Evolutionary conservation across 2,329 filamentous ascomycete species (phyloP).

Genomic region (Fusarium sp.): DNA sequence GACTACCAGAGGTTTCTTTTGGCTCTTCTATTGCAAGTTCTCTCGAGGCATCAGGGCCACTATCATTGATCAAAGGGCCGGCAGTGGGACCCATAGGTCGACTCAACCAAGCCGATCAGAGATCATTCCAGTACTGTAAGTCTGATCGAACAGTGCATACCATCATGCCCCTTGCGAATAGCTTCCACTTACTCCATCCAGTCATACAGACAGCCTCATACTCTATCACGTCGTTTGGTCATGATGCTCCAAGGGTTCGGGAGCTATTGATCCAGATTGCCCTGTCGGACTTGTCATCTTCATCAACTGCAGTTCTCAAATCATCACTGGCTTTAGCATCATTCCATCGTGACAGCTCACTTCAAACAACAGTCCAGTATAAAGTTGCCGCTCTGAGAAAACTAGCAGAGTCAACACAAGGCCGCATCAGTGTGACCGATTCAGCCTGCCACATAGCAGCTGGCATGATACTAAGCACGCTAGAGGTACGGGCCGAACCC

Average conservation of each 20-base stretch:
- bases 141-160: too few relatives aligned
- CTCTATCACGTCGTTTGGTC: conserved; percentile 23
- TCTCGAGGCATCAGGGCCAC: fast-evolving
- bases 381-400: conserved; percentile 24
- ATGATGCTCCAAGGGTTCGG: conserved; percentile 10
- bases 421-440: background rate
- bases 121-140: conserved; percentile 33
- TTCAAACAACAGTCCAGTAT: background rate
- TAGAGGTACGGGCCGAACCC: conserved; percentile 3
- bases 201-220: conserved; percentile 24
- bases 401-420: conserved; percentile 2
- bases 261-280: conserved; percentile 28
- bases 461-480: conserved; percentile 26
- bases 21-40: fast-evolving
- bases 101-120: conserved; percentile 32
- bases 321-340: conserved; percentile 25
- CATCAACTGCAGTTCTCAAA: conserved; percentile 21
- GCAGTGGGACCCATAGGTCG: background rate
- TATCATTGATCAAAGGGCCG: background rate
- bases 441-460: conserved; percentile 31
- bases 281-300: background rate
- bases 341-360: background rate
- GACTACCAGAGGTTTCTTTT: fast-evolving
- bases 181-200: background rate
- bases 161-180: too few relatives aligned